Base-by-base conservation (phyloP, 2,329 filamentous ascomycete genomes). In the Phoma sp. region DNA sequence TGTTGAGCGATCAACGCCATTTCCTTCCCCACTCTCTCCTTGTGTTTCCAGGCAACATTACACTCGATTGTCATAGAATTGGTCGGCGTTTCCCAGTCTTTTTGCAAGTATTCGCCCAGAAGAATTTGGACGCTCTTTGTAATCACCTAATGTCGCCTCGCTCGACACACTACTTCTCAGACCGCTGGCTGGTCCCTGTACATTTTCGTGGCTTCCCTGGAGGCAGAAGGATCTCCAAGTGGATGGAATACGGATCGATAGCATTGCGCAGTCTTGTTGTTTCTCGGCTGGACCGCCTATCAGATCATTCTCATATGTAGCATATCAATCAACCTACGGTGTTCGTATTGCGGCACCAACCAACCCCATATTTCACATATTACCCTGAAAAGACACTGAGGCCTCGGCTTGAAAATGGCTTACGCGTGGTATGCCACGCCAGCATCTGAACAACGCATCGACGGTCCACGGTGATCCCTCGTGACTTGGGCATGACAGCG, bases 1-100 rank as follows among this genome's bases (percentile, higher is more conserved):
- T 58, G 55, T 58, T 58, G 55, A 58, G 55, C 55, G 55, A 58
- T 58, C 55, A 58, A 58, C 55, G 14, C 32, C 54, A 52, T 55
- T 50, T 55, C 47, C 37, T 55, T 44, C 22, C 30, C 32, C 52
- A 55, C 52, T 35, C 8, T 57, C 49, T 57, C 54, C 41, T 57
- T 57, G 54, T 45, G 49, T 58, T 50, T 57, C 50, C 36, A 4
- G 38, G 47, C 53, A 40, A 43, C 52, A 42, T 41, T 47, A 55
- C 25, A 39, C 25, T 33, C 43, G 25, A 47, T 43, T 9, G 41
- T 37, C 46, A 47, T 52, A 52, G 53, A 56, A 18, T 11, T 43
- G 43, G 43, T 39, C 22, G 47, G 47, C 47, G 53, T 44, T 40
- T 27, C 27, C 38, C 38, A 7, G 11, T 33, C 40, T 43, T 24